Percentiles rank a stretch among this genome's conserved stretches.
These are phyloP conservation scores for Daphne laureola DNA, from an alignment of 441 rosid genomes.

Conservation along the genomic window DNA sequence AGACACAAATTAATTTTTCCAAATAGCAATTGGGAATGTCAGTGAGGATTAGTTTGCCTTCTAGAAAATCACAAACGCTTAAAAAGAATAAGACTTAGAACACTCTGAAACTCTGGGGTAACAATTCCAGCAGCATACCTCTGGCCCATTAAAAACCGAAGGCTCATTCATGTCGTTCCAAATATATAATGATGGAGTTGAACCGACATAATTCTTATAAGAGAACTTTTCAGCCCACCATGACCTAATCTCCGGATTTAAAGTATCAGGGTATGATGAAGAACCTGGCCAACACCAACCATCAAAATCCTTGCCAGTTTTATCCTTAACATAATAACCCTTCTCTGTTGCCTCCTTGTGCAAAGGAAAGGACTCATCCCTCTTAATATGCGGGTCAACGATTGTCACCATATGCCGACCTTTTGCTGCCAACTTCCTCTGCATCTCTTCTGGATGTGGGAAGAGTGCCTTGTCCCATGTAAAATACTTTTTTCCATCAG, in stretches of 20 bases:
- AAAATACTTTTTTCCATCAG: constrained; percentile 87
- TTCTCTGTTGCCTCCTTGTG: constrained; percentile 82
- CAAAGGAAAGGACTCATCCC: constrained; percentile 68
- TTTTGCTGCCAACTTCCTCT: constrained; percentile 74
- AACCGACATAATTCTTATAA: constrained; percentile 64
- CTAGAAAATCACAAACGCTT: no score
- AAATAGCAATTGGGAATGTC: no score
- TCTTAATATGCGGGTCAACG: constrained; percentile 96
- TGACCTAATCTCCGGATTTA: constrained; percentile 79
- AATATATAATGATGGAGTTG: constrained; percentile 81
- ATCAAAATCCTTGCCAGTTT: constrained; percentile 78
- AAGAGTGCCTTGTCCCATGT: constrained; percentile 83
- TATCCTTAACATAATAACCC: constrained; percentile 89
- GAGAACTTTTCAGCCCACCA: constrained; percentile 95
- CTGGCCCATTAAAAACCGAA: constrained; percentile 98
- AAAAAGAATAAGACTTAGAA: no score
- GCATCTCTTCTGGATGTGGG: constrained; percentile 95
- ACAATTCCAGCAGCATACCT: constrained; percentile 39
- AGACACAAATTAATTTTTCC: no score
- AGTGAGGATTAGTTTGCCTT: no score
- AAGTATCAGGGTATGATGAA: constrained; percentile 75
- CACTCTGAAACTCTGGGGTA: neutral
- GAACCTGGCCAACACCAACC: constrained; percentile 99
- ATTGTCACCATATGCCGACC: constrained; percentile 97
- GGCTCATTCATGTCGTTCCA: constrained; percentile 99